A percentile compares a stretch with the other conserved stretches of the same genome.
These are phyloP conservation scores for Elongisporangium undulatum DNA, from an alignment of 352 stramenopile genomes.

Conservation along the genomic window DNA sequence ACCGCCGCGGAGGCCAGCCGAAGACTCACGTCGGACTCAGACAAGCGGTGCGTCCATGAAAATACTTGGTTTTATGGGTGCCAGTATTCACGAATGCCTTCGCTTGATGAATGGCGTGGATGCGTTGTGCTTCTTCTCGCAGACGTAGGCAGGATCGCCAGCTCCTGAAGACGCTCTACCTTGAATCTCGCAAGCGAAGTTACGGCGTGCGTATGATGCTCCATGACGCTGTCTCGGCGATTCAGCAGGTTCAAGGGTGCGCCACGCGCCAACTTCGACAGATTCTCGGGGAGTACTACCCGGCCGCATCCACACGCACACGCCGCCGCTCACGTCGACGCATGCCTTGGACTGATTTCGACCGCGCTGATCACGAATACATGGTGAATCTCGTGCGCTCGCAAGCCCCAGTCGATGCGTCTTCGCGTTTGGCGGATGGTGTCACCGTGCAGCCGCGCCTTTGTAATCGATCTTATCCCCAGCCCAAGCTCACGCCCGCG, in stretches of 20 bases:
- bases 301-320: slow-evolving; percentile 12
- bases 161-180: slow-evolving; percentile 26
- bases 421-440: slow-evolving; percentile 3
- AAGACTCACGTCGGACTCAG: neutral
- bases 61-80: neutral
- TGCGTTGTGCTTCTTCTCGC: neutral
- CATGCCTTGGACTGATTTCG: slow-evolving; percentile 33
- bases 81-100: neutral
- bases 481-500: slow-evolving; percentile 29
- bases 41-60: too few relatives aligned
- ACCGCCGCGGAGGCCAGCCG: slow-evolving; percentile 1
- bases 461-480: neutral
- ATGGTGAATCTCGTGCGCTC: slow-evolving; percentile 27
- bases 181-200: slow-evolving; percentile 28
- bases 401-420: slow-evolving; percentile 9
- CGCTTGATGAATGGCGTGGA: neutral
- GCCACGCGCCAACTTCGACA: slow-evolving; percentile 19
- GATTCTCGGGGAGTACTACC: slow-evolving; percentile 8
- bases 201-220: slow-evolving; percentile 35
- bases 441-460: neutral
- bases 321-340: slow-evolving; percentile 13
- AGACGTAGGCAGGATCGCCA: slow-evolving; percentile 1
- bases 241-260: slow-evolving; percentile 27
- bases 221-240: slow-evolving; percentile 25
- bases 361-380: slow-evolving; percentile 40